A percentile compares a stretch with the other conserved stretches of the same genome.
Conservation (phyloP, 352 stramenopile species). For the Phytopythium boreale region DNA sequence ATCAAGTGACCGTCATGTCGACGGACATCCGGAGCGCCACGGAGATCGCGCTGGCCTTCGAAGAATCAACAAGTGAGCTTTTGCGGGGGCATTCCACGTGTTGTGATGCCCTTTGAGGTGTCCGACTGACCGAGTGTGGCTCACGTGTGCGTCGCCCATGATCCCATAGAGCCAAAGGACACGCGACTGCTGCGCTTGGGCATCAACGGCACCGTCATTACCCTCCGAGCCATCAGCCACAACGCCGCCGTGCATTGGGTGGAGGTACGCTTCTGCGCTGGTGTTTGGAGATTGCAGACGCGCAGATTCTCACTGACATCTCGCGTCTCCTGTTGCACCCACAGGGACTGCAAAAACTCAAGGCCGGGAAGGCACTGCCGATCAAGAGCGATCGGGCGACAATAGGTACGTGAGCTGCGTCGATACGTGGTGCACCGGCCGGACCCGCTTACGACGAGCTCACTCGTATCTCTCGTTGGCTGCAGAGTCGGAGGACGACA, state of each 20-base stretch:
- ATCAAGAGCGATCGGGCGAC: conserved; percentile 41
- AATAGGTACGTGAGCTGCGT: conserved; percentile 24
- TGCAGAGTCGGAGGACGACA: conserved; percentile 70
- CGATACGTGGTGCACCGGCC: neutral
- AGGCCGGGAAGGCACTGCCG: conserved; percentile 38
- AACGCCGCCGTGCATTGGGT: conserved; percentile 68
- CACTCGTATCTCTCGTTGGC: neutral
- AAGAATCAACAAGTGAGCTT: conserved; percentile 17
- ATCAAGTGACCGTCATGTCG: conserved; percentile 72
- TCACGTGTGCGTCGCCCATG: neutral
- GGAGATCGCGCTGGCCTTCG: conserved; percentile 45
- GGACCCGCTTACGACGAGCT: neutral
- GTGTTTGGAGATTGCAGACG: neutral
- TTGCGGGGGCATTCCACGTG: neutral
- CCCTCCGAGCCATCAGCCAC: conserved; percentile 62
- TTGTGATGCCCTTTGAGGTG: neutral
- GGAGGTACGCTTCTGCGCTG: conserved; percentile 27
- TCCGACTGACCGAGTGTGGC: conserved; percentile 1
- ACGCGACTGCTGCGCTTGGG: conserved; percentile 50
- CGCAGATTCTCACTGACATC: neutral
- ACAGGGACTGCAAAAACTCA: conserved; percentile 50
- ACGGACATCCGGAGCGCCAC: conserved; percentile 62
- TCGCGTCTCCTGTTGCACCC: neutral
- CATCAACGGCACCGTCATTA: conserved; percentile 68
- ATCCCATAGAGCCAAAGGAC: conserved; percentile 10